Evolutionary conservation across 345 rosid genomes (phyloP).

Genomic region (Eucalyptus cloeziana): DNA sequence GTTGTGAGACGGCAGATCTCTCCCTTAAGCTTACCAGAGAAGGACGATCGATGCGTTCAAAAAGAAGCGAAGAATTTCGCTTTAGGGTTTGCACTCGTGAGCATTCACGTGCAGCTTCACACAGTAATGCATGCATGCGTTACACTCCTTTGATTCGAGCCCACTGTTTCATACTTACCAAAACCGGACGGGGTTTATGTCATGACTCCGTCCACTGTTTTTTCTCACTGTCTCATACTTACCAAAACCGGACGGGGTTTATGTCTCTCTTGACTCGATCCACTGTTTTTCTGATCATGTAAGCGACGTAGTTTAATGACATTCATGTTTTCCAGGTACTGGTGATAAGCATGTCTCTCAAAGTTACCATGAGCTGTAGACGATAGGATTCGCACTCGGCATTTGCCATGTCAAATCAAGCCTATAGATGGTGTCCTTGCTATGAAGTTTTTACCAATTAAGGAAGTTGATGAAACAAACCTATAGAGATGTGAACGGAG

Average conservation of each 20-base stretch:
- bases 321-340: background rate
- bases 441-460: background rate
- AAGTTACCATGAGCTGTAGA: background rate
- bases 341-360: background rate
- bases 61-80: background rate
- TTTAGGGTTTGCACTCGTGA: background rate
- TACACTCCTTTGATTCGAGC: background rate
- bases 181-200: background rate
- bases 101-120: background rate
- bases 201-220: background rate
- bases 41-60: background rate
- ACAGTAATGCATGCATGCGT: background rate
- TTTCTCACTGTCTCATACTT: background rate
- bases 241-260: background rate
- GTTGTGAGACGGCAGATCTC: background rate
- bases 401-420: background rate
- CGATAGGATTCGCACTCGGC: background rate
- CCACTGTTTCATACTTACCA: background rate
- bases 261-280: background rate
- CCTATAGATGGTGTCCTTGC: background rate
- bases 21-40: background rate
- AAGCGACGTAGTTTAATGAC: background rate
- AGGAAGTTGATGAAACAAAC: background rate
- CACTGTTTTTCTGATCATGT: background rate
- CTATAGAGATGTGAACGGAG: background rate